A percentile compares a stretch with the other conserved stretches of the same genome.
Evolutionary conservation across 2,329 filamentous ascomycete genomes (phyloP).

Genomic region (Apiospora rasikravindrae): DNA sequence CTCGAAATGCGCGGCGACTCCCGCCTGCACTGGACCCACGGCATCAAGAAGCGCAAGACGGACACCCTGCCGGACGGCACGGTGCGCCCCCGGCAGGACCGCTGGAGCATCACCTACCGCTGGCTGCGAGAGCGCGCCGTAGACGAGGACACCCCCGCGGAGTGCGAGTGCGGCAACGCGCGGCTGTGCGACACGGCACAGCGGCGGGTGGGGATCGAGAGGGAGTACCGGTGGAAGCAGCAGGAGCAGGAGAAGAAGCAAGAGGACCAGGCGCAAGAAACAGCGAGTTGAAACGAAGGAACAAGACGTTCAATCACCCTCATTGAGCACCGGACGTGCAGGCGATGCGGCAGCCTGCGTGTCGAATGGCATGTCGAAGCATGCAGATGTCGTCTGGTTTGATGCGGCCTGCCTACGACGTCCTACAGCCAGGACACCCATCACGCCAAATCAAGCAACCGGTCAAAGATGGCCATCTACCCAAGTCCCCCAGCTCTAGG

Average conservation of each 20-base stretch:
- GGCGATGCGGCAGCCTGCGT: too few species aligned
- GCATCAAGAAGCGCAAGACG: conserved; percentile 59
- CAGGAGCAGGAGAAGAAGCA: not conserved
- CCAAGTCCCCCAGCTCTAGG: not conserved
- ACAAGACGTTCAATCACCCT: not conserved
- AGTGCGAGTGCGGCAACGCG: conserved; percentile 56
- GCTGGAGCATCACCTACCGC: conserved; percentile 62
- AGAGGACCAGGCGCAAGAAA: not conserved
- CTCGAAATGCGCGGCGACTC: conserved; percentile 56
- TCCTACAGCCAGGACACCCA: not conserved
- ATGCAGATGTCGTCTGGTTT: not conserved
- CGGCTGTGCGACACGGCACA: conserved; percentile 59
- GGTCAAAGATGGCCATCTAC: too few species aligned
- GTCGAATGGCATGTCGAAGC: not conserved
- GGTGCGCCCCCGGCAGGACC: conserved; percentile 47
- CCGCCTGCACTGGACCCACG: conserved; percentile 61
- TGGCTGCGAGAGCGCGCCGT: conserved; percentile 50
- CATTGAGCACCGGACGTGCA: not conserved
- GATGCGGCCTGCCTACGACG: not conserved
- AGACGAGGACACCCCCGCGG: conserved; percentile 27
- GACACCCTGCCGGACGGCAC: conserved; percentile 52
- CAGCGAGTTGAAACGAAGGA: not conserved
- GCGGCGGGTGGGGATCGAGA: conserved; percentile 49
- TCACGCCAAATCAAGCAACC: not conserved
- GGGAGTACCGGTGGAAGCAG: conserved; percentile 56